A percentile compares a stretch with the other conserved stretches of the same genome.
Evolutionary conservation across 768 basidiomycete genomes (phyloP).

Genomic region (Leucocoprinus leucothites): DNA sequence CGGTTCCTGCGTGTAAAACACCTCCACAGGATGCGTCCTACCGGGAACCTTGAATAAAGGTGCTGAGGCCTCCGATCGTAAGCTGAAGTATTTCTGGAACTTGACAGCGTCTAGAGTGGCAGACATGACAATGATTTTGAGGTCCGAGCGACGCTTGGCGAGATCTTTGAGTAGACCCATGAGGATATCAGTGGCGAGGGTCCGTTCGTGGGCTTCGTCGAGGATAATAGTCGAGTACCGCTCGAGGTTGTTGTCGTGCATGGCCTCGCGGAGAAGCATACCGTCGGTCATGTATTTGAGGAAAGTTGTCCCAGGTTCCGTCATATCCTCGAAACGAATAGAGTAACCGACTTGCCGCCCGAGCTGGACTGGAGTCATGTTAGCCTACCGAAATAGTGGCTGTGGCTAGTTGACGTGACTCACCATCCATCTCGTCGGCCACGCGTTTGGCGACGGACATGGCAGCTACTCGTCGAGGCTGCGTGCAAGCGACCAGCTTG

Average conservation of each 20-base stretch:
- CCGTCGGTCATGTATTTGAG: slow-evolving; percentile 99
- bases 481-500: slow-evolving; percentile 94
- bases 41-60: slow-evolving; percentile 91
- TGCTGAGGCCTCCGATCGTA: slow-evolving; percentile 44
- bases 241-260: slow-evolving; percentile 88
- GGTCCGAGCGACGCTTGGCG: slow-evolving; percentile 75
- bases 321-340: slow-evolving; percentile 98
- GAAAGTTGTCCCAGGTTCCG: slow-evolving; percentile 85
- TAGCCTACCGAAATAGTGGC: neutral
- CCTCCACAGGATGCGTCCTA: slow-evolving; percentile 92
- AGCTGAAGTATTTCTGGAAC: slow-evolving; percentile 91
- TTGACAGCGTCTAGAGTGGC: slow-evolving; percentile 96
- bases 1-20: slow-evolving; percentile 90
- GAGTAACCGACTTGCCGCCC: too few relatives aligned
- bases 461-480: slow-evolving; percentile 93
- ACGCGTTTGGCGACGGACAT: slow-evolving; percentile 99
- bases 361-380: slow-evolving; percentile 63
- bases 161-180: slow-evolving; percentile 94
- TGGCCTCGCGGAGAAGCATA: slow-evolving; percentile 97
- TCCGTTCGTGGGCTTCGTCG: slow-evolving; percentile 98
- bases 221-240: slow-evolving; percentile 98
- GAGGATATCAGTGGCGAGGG: slow-evolving; percentile 95
- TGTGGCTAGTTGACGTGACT: slow-evolving; percentile 23
- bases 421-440: slow-evolving; percentile 98
- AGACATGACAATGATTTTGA: slow-evolving; percentile 98